A percentile compares a stretch with the other conserved stretches of the same genome.
Conservation (phyloP, 2,329 filamentous ascomycete species). For the Sodiomyces alkalinus region DNA sequence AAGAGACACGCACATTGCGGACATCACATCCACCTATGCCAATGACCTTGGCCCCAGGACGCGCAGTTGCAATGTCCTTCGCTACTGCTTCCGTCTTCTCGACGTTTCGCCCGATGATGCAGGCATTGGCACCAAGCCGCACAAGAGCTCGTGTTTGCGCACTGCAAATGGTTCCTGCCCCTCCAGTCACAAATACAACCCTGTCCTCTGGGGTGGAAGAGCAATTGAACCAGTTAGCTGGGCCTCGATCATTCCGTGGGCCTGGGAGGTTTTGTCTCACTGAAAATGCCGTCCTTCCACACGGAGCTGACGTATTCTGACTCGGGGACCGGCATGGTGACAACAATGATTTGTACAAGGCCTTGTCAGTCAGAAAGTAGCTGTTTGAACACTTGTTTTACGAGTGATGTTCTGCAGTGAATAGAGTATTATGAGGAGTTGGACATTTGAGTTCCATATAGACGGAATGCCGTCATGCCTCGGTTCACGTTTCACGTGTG, state of each 20-base stretch:
- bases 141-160: slow-evolving; percentile 87
- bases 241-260: background rate
- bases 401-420: background rate
- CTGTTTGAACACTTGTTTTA: no score
- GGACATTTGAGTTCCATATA: no score
- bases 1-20: slow-evolving; percentile 37
- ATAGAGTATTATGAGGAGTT: background rate
- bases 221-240: slow-evolving; percentile 3
- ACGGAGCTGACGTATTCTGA: slow-evolving; percentile 66
- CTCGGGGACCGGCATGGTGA: slow-evolving; percentile 51
- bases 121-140: slow-evolving; percentile 80
- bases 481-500: no score
- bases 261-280: slow-evolving; percentile 28
- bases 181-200: slow-evolving; percentile 89
- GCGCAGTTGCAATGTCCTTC: slow-evolving; percentile 64
- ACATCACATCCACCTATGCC: slow-evolving; percentile 74
- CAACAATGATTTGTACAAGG: no score
- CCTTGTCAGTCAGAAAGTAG: no score
- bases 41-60: slow-evolving; percentile 68
- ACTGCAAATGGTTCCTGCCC: slow-evolving; percentile 85
- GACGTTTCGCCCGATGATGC: slow-evolving; percentile 80
- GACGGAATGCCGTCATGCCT: no score
- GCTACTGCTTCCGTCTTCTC: slow-evolving; percentile 77
- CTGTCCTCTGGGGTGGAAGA: slow-evolving; percentile 50
- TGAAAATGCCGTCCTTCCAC: slow-evolving; percentile 80